Base-by-base conservation (phyloP, 495 filamentous ascomycete species). In the Tuber melanosporum region DNA sequence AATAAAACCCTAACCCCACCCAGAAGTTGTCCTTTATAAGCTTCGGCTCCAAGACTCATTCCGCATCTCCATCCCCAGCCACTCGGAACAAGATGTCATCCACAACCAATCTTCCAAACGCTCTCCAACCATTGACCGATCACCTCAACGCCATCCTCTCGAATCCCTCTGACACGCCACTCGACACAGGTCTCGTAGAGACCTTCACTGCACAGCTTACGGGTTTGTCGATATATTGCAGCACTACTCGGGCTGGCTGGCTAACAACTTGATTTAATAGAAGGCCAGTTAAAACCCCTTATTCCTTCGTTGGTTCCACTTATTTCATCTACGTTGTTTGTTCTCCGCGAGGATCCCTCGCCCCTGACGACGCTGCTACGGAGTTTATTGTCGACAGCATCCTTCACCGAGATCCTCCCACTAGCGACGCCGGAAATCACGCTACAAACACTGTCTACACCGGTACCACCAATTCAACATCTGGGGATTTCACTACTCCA, bases 341-440 rank as follows among this genome's bases (percentile, higher is more conserved):
- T 82, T 32, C 46, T 81, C 19, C 62, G 32, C 17, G 72, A 76
- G 62, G 80, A 78, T 20, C 79, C 76, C 26, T 71, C 80, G 47
- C 71, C 80, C 41, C 46, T 82, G n/a, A 82, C 80, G 20, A 79
- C 71, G n/a, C 77, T 82, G 19, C 81, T 82, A 36, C 74, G 71
- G 45, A 72, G 69, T 3, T 73, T 82, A 26, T 66, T 79, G 32
- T 74, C 76, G 44, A 44, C 70, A 42, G 47, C 76, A 6, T 70
- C 81, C 14, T 79, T 81, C 44, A 70, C 79, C 1, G 75, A 80
- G 36, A 80, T 80, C 26, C 77, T 80, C 22, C 69, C 74, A 26
- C 66, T 80, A 15, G 70, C 77, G 14, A 70, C 75, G 2, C 78
- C 75, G 49, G 22, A 74, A 0, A 73, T 42, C 17, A 71, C 75